These are phyloP conservation scores for Acaromyces ingoldii DNA, from an alignment of 1,284 basidiomycete species.

Conservation along the genomic window DNA sequence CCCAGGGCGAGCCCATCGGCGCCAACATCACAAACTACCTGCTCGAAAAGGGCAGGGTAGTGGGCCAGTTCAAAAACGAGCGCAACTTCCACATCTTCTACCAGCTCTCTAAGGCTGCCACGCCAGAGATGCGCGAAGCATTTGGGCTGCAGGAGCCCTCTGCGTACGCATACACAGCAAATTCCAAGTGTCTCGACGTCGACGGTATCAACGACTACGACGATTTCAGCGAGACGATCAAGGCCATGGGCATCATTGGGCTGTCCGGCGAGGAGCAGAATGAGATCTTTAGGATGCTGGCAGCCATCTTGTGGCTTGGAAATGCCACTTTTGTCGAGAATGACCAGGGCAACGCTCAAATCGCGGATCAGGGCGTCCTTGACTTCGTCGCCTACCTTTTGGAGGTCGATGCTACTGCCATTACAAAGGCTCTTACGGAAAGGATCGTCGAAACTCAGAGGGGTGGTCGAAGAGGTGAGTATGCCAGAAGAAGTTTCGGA, in stretches of 20 bases:
- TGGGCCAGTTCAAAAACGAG: slow-evolving; percentile 93
- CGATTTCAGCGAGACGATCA: slow-evolving; percentile 84
- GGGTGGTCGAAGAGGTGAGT: slow-evolving; percentile 78
- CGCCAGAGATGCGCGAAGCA: slow-evolving; percentile 78
- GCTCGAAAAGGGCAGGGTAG: slow-evolving; percentile 87
- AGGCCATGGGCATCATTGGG: slow-evolving; percentile 91
- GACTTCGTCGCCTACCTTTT: slow-evolving; percentile 94
- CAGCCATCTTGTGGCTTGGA: slow-evolving; percentile 89
- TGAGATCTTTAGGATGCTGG: slow-evolving; percentile 89
- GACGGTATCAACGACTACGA: slow-evolving; percentile 81
- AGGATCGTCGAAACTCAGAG: slow-evolving; percentile 78
- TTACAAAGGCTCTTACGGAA: slow-evolving; percentile 80
- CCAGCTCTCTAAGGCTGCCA: slow-evolving; percentile 95
- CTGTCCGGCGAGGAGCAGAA: slow-evolving; percentile 76
- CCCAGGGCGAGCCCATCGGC: slow-evolving; percentile 84
- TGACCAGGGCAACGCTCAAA: slow-evolving; percentile 79
- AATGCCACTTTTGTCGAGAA: slow-evolving; percentile 73
- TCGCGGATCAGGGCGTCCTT: slow-evolving; percentile 80
- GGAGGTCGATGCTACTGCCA: slow-evolving; percentile 71
- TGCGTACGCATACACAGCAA: slow-evolving; percentile 86
- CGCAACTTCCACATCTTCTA: slow-evolving; percentile 99
- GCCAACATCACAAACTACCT: slow-evolving; percentile 99
- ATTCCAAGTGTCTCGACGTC: slow-evolving; percentile 87
- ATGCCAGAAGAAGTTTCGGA: too few species aligned
- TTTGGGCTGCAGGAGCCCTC: slow-evolving; percentile 97